Conservation (phyloP, 2,329 filamentous ascomycete genomes). For the Microcera coccophila region DNA sequence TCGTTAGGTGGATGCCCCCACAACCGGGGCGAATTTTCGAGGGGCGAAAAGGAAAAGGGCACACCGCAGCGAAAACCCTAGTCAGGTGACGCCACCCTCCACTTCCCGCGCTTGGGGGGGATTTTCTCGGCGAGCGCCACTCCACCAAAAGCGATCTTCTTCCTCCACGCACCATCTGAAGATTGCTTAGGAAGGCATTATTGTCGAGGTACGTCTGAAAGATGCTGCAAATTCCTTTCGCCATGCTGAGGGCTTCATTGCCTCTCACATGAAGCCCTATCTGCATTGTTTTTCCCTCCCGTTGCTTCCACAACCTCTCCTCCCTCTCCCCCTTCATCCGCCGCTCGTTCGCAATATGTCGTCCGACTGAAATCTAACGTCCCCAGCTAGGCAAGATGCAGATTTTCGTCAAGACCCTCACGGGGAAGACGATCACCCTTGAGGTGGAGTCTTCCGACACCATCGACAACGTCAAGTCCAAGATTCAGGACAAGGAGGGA, state of each 20-base stretch:
- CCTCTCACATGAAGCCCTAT: slow-evolving; percentile 31
- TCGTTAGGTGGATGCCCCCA: neutral
- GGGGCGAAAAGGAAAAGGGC: slow-evolving; percentile 18
- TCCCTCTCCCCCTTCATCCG: slow-evolving; percentile 4
- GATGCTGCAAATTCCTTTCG: slow-evolving; percentile 41
- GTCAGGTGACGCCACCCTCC: slow-evolving; percentile 28
- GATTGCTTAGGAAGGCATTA: slow-evolving; percentile 62
- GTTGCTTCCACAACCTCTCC: neutral
- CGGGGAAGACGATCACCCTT: slow-evolving; percentile 99
- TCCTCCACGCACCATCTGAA: slow-evolving; percentile 48
- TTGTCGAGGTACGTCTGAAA: slow-evolving; percentile 61
- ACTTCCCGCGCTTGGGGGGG: slow-evolving; percentile 13
- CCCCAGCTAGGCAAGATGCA: slow-evolving; percentile 62
- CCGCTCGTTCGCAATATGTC: no score
- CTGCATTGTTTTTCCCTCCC: slow-evolving; percentile 15
- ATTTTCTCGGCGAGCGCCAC: slow-evolving; percentile 30
- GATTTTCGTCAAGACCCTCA: slow-evolving; percentile 81
- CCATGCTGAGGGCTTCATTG: slow-evolving; percentile 29
- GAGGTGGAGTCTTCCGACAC: slow-evolving; percentile 99
- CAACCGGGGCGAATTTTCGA: neutral
- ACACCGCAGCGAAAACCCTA: slow-evolving; percentile 23
- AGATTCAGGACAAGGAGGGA: slow-evolving; percentile 98
- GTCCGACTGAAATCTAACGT: slow-evolving; percentile 38
- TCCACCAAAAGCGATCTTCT: slow-evolving; percentile 28
- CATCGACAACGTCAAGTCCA: slow-evolving; percentile 99